phyloP scores from a whole-genome alignment of 352 stramenopile genomes.

The Thalassiosira hispida region DNA sequence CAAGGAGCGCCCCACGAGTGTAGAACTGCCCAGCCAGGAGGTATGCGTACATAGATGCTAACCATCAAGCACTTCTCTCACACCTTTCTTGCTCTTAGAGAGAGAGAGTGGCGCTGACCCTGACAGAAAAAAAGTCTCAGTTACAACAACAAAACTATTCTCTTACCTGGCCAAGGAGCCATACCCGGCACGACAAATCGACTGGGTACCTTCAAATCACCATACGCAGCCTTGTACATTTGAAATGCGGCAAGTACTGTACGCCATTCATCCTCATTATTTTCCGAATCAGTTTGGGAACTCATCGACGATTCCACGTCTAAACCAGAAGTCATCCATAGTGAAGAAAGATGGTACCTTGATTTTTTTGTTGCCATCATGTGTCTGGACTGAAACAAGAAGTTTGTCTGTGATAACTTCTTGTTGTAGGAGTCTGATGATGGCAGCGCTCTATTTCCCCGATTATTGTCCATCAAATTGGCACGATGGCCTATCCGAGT shows the following conservation, averaged over 20 bases:
- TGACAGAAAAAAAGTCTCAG: too few relatives aligned
- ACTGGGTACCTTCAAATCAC: conserved; percentile 80
- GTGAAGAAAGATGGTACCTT: not conserved
- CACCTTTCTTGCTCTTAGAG: too few relatives aligned
- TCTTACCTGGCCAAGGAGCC: conserved; percentile 81
- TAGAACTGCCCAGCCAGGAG: too few relatives aligned
- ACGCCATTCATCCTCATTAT: conserved; percentile 74
- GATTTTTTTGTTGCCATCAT: not conserved
- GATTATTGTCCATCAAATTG: not conserved
- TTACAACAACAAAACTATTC: not conserved
- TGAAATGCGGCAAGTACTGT: conserved; percentile 73
- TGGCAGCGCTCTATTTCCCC: conserved; percentile 1
- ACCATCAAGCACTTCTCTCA: too few relatives aligned
- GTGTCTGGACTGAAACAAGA: not conserved
- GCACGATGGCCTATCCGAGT: conserved; percentile 17
- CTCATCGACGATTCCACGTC: conserved; percentile 25
- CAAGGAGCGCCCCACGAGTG: too few relatives aligned
- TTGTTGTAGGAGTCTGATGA: not conserved
- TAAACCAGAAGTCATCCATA: conserved; percentile 28
- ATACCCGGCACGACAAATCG: conserved; percentile 81
- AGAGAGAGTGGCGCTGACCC: too few relatives aligned
- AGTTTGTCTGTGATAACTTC: conserved; percentile 23
- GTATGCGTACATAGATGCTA: too few relatives aligned
- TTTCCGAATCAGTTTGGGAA: too few relatives aligned
- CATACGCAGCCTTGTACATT: conserved; percentile 84